phyloP scores from a whole-genome alignment of 176 grass and related monocot genomes.

The Carex myosuroides region DNA sequence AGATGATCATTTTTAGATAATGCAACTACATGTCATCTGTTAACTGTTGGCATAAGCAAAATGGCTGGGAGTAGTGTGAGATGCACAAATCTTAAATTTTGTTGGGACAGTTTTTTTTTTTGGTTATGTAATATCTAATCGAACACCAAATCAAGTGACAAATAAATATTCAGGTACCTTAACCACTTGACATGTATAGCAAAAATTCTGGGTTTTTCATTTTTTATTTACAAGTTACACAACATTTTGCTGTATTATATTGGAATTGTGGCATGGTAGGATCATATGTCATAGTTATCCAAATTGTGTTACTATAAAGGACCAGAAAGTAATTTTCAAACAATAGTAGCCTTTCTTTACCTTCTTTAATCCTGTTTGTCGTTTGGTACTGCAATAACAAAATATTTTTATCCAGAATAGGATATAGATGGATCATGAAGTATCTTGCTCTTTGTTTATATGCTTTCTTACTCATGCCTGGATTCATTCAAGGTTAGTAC shows the following conservation, averaged over 20 bases:
- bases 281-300: neutral
- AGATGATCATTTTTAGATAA: neutral
- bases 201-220: neutral
- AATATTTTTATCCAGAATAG: slow-evolving; percentile 54
- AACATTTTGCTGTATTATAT: neutral
- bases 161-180: neutral
- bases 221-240: neutral
- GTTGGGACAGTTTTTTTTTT: neutral
- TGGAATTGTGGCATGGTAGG: neutral
- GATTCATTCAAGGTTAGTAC: slow-evolving; percentile 73
- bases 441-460: slow-evolving; percentile 82
- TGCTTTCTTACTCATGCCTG: slow-evolving; percentile 71
- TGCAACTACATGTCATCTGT: neutral
- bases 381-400: slow-evolving; percentile 23
- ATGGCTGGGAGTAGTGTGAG: neutral
- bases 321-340: neutral
- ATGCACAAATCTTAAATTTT: neutral
- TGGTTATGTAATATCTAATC: neutral
- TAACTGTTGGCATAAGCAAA: neutral
- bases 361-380: neutral
- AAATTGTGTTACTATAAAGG: neutral
- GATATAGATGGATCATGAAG: slow-evolving; percentile 87
- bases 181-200: no score
- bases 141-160: neutral
- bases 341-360: neutral